A percentile compares a stretch with the other conserved stretches of the same genome.
These are phyloP conservation scores for Calamus simplicifolius DNA, from an alignment of 176 grass and related monocot species.

Conservation along the genomic window DNA sequence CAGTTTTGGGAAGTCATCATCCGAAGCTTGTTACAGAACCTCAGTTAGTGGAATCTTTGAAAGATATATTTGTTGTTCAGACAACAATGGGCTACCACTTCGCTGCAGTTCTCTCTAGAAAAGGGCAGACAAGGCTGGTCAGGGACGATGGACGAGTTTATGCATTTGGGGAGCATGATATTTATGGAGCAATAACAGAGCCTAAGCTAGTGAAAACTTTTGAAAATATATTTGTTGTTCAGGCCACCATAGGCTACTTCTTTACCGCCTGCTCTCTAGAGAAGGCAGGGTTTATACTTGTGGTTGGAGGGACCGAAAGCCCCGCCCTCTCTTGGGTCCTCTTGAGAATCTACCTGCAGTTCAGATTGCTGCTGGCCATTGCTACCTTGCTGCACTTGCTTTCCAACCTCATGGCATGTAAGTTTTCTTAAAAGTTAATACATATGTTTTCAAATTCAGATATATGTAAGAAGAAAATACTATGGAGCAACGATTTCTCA, in stretches of 20 bases:
- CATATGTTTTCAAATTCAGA: too few species aligned
- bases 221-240: too few species aligned
- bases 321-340: conserved; percentile 51
- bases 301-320: conserved; percentile 53
- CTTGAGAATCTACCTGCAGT: conserved; percentile 80
- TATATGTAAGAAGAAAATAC: too few species aligned
- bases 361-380: conserved; percentile 80
- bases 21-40: conserved; percentile 48
- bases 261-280: too few species aligned
- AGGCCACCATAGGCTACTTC: too few species aligned
- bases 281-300: conserved; percentile 77
- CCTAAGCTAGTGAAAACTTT: too few species aligned
- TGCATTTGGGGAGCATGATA: too few species aligned
- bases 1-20: conserved; percentile 44
- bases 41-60: conserved; percentile 68
- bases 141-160: too few species aligned
- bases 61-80: conserved; percentile 66
- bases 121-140: too few species aligned
- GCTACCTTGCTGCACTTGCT: conserved; percentile 67
- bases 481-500: too few species aligned
- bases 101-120: conserved; percentile 69
- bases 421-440: conserved; percentile 15
- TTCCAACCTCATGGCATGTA: conserved; percentile 81
- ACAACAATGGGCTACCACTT: conserved; percentile 81
- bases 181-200: too few species aligned